phyloP scores from a whole-genome alignment of 164 flowering plant species.

The Euptelea pleiosperma region DNA sequence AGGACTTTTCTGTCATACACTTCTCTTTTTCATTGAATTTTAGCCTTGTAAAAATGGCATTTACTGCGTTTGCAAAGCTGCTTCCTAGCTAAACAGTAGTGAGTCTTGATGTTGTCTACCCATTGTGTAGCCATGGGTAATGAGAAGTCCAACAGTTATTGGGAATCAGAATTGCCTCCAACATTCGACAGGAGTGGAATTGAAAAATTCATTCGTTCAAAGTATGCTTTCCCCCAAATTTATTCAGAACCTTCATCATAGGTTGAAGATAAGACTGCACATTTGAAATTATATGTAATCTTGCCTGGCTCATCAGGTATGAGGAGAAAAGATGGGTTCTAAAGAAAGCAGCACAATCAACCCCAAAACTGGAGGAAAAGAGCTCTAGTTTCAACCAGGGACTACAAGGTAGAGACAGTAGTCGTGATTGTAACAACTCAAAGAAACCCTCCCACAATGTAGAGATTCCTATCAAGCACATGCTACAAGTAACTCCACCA shows the following conservation, averaged over 20 bases:
- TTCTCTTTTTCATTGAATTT: not conserved
- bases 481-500: not conserved
- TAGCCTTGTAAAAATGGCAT: not conserved
- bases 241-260: not conserved
- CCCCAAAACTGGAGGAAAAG: conserved; percentile 22
- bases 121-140: conserved; percentile 61
- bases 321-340: conserved; percentile 55
- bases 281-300: too few relatives aligned
- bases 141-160: conserved; percentile 65
- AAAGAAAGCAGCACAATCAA: conserved; percentile 25
- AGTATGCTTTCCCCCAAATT: conserved; percentile 31
- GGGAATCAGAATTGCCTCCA: conserved; percentile 83
- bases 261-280: not conserved
- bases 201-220: conserved; percentile 67
- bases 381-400: conserved; percentile 8
- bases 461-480: conserved; percentile 8
- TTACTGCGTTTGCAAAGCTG: not conserved
- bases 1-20: too few relatives aligned
- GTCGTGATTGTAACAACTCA: conserved; percentile 3
- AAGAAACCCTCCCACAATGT: conserved; percentile 1
- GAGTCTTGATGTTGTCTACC: not conserved
- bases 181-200: conserved; percentile 53
- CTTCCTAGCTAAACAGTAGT: not conserved
- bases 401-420: conserved; percentile 9
- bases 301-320: conserved; percentile 31